phyloP scores from a whole-genome alignment of 2,329 filamentous ascomycete species.

The Trichoderma arundinaceum region DNA sequence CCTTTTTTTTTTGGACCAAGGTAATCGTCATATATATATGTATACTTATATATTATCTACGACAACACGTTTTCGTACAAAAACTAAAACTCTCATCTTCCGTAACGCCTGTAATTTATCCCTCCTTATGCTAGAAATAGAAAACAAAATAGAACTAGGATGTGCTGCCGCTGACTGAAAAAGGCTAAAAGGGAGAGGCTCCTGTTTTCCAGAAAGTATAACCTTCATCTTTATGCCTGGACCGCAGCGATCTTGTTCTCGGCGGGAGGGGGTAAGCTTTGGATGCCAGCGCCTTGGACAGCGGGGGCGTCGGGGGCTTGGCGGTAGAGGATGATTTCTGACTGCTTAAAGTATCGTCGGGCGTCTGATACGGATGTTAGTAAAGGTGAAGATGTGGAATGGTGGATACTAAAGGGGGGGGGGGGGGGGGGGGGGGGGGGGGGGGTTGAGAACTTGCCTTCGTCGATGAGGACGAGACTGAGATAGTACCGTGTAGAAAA shows the following conservation, averaged over 20 bases:
- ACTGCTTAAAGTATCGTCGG: constrained; percentile 97
- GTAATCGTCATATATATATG: constrained; percentile 21
- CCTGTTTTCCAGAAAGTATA: background rate
- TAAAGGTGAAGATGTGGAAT: background rate
- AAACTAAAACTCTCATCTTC: constrained; percentile 35
- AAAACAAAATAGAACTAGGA: constrained; percentile 34
- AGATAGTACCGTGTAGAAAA: constrained; percentile 98
- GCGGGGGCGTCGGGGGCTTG: constrained; percentile 67
- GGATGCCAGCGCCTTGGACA: constrained; percentile 46
- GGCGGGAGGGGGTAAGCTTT: constrained; percentile 50
- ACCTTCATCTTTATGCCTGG: constrained; percentile 36
- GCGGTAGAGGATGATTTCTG: constrained; percentile 94
- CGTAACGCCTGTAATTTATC: constrained; percentile 9
- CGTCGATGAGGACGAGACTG: constrained; percentile 92
- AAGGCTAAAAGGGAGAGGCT: constrained; percentile 21
- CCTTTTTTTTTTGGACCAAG: background rate
- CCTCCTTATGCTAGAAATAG: constrained; percentile 47
- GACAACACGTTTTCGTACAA: constrained; percentile 41
- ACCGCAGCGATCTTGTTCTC: constrained; percentile 40
- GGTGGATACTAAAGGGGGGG: background rate
- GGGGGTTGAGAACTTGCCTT: constrained; percentile 64
- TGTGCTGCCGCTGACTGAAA: constrained; percentile 33
- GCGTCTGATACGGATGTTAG: constrained; percentile 67
- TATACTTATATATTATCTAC: constrained; percentile 34
- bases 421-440: background rate